Evolutionary conservation across 129 eudicot species (phyloP).

Genomic region (Deinandra increscens): DNA sequence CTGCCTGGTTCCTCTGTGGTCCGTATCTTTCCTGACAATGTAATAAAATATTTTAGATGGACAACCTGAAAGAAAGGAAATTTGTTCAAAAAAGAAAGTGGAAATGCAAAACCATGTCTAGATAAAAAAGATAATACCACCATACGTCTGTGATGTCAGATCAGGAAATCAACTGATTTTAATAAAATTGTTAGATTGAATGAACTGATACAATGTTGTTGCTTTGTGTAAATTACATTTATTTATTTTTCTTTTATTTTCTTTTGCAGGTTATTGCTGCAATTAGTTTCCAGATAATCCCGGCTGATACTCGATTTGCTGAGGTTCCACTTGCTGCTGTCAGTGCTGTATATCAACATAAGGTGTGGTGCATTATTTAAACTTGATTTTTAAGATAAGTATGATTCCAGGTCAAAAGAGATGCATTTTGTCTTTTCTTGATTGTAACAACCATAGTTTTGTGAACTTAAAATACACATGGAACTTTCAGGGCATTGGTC

Average conservation of each 20-base stretch:
- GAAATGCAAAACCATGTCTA: not conserved
- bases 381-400: not conserved
- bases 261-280: slow-evolving; percentile 65
- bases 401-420: not conserved
- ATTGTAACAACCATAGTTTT: not conserved
- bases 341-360: slow-evolving; percentile 54
- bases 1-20: slow-evolving; percentile 3
- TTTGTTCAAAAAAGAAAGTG: slow-evolving; percentile 2
- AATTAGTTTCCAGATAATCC: slow-evolving; percentile 76
- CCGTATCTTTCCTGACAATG: not conserved
- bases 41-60: not conserved
- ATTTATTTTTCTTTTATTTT: not conserved
- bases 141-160: not conserved
- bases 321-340: slow-evolving; percentile 94
- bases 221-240: not conserved
- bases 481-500: slow-evolving; percentile 66
- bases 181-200: not conserved
- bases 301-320: slow-evolving; percentile 74
- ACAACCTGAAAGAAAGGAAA: not conserved
- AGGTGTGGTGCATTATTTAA: slow-evolving; percentile 43
- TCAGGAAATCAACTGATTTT: not conserved
- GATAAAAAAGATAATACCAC: not conserved
- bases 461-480: not conserved
- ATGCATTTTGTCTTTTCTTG: slow-evolving; percentile 5
- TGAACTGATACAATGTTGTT: slow-evolving; percentile 18